Base-by-base conservation (phyloP, 495 filamentous ascomycete species). In the Podospora australis region DNA sequence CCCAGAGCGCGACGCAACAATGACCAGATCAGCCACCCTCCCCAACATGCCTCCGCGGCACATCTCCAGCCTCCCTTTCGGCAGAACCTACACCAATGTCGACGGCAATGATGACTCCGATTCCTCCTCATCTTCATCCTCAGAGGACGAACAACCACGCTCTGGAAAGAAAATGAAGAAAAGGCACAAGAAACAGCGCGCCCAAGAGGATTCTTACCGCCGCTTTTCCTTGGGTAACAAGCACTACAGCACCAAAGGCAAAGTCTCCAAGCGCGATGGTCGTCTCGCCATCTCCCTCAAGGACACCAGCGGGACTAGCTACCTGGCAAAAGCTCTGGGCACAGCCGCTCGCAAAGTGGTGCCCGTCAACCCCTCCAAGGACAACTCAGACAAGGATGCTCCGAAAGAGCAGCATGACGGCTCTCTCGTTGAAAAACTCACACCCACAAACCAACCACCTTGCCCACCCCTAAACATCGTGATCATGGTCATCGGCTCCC, bases 401-500 rank as follows among this genome's bases (percentile, higher is more conserved):
- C 36, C 52, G 23, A 20, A 26, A 4, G 25, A 20, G 14, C 19
- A 28, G 1, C 28, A 22, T 9, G 8, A 19, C 20, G 30, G 28
- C 19, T 28, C 46, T 2, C 2, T 26, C 26, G 8, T 28, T 29
- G 24, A 5, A 21, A 11, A 13, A 2, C 34, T 2, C 17, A 17
- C 13, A 28, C 39, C 35, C 0, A n/a, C n/a, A n/a, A n/a, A n/a
- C n/a, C n/a, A n/a, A n/a, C n/a, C n/a, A n/a, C 38, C 21, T 42
- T 42, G 10, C 41, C 44, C 57, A 25, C 38, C 50, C 35, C 66
- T 89, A 32, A 88, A 90, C 62, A 77, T 89, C 44, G 86, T 89
- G 25, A 87, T 90, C 54, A 85, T 88, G 58, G 81, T 90, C 7
- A 81, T 90, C 30, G 87, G 86, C 11, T 84, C 81, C 2, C 78